A percentile compares a stretch with the other conserved stretches of the same genome.
These are phyloP conservation scores for Stentor coeruleus DNA, from an alignment of 73 alveolate species.

Conservation along the genomic window DNA sequence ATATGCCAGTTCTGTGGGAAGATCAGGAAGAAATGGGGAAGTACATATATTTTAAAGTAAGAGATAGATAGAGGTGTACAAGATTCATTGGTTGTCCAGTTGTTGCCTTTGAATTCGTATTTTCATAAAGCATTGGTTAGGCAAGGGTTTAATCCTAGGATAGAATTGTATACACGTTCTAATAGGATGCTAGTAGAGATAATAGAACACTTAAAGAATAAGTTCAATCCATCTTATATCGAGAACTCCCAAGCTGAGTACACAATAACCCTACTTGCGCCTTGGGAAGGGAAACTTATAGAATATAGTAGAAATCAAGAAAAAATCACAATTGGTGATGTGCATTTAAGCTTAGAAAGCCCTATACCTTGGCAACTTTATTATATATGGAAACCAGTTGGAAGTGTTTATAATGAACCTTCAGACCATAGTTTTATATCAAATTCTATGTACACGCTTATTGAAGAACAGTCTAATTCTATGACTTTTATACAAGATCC, in stretches of 20 bases:
- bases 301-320: slow-evolving; percentile 12
- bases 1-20: slow-evolving; percentile 20
- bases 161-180: slow-evolving; percentile 8
- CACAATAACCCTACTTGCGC: slow-evolving; percentile 7
- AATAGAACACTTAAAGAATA: slow-evolving; percentile 6
- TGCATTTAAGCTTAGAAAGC: slow-evolving; percentile 16
- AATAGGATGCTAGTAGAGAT: not conserved
- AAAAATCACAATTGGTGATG: slow-evolving; percentile 24
- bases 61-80: slow-evolving; percentile 17
- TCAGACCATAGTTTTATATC: slow-evolving; percentile 1
- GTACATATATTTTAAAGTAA: not conserved
- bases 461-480: slow-evolving; percentile 10
- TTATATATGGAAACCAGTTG: not conserved
- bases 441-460: not conserved
- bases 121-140: slow-evolving; percentile 16
- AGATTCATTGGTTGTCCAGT: slow-evolving; percentile 11
- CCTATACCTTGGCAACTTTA: slow-evolving; percentile 18
- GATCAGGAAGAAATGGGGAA: not conserved
- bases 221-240: not conserved
- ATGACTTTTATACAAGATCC: not conserved
- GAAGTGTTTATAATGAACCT: not conserved
- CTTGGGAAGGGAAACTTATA: slow-evolving; percentile 23
- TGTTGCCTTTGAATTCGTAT: slow-evolving; percentile 4
- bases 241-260: slow-evolving; percentile 6
- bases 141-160: slow-evolving; percentile 18